Percentiles rank a stretch among this genome's conserved stretches.
Conservation (phyloP, 192 early-diverging fungal genomes). For the Jimgerdemannia lactiflua region DNA sequence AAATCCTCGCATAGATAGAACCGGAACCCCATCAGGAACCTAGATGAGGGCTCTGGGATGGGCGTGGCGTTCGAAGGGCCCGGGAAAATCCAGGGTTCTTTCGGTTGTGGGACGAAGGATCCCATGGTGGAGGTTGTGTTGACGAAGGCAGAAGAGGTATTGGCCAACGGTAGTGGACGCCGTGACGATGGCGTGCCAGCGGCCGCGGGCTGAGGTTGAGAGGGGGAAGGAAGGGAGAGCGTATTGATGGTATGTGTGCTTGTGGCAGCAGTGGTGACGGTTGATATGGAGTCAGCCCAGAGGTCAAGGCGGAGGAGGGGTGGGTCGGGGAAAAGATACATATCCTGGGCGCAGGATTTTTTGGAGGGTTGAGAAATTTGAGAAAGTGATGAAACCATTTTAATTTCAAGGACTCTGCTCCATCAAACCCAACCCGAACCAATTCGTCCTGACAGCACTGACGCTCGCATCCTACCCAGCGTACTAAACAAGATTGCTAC, state of each 20-base stretch:
- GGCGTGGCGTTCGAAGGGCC: background rate
- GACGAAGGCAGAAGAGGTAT: background rate
- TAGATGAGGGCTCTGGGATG: background rate
- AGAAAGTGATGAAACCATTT: no score
- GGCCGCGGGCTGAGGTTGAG: background rate
- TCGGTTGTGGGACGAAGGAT: no score
- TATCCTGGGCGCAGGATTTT: constrained; percentile 32
- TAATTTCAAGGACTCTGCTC: no score
- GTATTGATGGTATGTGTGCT: no score
- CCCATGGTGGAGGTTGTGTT: background rate
- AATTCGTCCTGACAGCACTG: no score
- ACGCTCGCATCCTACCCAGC: no score
- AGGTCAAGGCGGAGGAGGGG: constrained; percentile 16
- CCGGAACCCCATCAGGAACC: background rate
- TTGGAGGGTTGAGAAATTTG: no score
- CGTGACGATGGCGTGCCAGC: background rate
- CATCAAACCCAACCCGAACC: no score
- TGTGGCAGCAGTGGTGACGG: background rate
- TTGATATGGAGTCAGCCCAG: background rate
- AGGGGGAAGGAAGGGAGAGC: no score
- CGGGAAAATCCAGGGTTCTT: background rate
- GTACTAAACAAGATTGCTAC: constrained; percentile 19
- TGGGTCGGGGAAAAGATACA: constrained; percentile 31
- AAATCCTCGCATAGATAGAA: background rate
- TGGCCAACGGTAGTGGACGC: background rate